Evolutionary conservation across 202 grass and related monocot species (phyloP), one percentile per base, ranked within the genome.

Genomic region (Setaria italica): DNA sequence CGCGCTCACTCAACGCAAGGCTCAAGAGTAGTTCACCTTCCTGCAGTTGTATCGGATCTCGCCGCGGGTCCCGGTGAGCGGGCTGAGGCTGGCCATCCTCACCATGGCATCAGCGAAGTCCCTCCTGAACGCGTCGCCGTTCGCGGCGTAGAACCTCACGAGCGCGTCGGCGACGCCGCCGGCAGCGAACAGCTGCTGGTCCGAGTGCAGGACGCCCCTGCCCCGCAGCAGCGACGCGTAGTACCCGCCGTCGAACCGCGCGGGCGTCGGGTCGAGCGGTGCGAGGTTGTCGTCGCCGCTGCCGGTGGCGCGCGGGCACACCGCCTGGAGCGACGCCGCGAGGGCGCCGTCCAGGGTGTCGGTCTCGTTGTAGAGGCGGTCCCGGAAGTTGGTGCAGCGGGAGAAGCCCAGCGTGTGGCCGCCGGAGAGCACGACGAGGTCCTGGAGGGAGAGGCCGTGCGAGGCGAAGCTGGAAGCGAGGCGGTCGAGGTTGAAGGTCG

Each of bases 281-380:
- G 88, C 76, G 69, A 95, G 87, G 81, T 83, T 86, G 89, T 95
- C 62, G 70, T 93, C 90, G 9, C 86, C 88, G 77, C 32, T 70
- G 10, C 85, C 85, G 70, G 50, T 49, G 47, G 64, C 16, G 0
- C 15, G 39, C 6, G 95, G 93, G 87, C 93, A 98, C 1, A 15
- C 41, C 0, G 64, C 75, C 85, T 79, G 77, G 57, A 98, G 86
- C 35, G 84, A 60, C 20, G 49, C 66, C 1, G 91, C 86, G 30
- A 95, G 78, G 86, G 74, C 20, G 62, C 76, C 76, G 70, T 95
- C 91, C 46, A 95, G 59, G 7, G 84, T 86, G 67, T 70, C 65
- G 9, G 88, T 94, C 84, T 98, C 95, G 39, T 96, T 99, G 93
- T 94, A 99, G 53, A 94, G 19, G 79, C 91, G 89, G 64, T 78